Percentiles rank a stretch among this genome's conserved stretches.
phyloP scores from a whole-genome alignment of 2,329 filamentous ascomycete genomes.

The Gaeumannomyces sp. region DNA sequence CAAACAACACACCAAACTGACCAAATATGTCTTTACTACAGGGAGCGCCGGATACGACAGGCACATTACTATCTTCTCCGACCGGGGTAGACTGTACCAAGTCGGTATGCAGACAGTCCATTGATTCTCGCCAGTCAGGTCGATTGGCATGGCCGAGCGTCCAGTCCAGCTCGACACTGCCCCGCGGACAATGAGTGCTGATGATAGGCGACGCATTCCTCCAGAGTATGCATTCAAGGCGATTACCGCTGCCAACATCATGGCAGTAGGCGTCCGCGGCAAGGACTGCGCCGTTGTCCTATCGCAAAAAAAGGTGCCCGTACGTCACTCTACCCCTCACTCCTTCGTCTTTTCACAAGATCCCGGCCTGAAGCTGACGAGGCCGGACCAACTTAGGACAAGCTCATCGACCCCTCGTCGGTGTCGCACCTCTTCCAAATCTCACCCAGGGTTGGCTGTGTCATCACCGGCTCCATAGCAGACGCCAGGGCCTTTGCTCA shows the following conservation, averaged over 20 bases:
- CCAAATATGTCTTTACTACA: conserved; percentile 26
- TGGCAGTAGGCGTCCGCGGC: conserved; percentile 89
- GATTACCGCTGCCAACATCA: conserved; percentile 98
- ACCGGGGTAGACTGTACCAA: conserved; percentile 98
- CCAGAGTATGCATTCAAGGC: conserved; percentile 99
- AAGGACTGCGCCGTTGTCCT: conserved; percentile 96
- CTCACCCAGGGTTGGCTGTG: conserved; percentile 91
- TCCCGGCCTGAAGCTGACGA: conserved; percentile 27
- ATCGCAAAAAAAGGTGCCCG: conserved; percentile 99
- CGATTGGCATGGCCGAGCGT: neutral
- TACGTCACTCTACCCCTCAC: conserved; percentile 44
- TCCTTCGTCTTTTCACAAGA: conserved; percentile 9
- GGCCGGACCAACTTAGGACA: conserved; percentile 60
- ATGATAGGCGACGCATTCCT: conserved; percentile 15
- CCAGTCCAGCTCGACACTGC: neutral
- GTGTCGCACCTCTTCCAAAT: conserved; percentile 97
- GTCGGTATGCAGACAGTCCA: conserved; percentile 65
- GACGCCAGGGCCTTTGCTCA: conserved; percentile 91
- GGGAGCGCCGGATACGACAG: conserved; percentile 89
- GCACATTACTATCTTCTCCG: conserved; percentile 99
- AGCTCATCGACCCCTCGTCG: conserved; percentile 95
- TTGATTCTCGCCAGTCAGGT: conserved; percentile 6
- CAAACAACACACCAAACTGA: conserved; percentile 14
- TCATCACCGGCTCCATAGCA: conserved; percentile 98
- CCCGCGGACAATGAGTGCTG: conserved; percentile 17